A percentile compares a stretch with the other conserved stretches of the same genome.
Conservation (phyloP, 306 rosid species). For the Quercus wislizeni region DNA sequence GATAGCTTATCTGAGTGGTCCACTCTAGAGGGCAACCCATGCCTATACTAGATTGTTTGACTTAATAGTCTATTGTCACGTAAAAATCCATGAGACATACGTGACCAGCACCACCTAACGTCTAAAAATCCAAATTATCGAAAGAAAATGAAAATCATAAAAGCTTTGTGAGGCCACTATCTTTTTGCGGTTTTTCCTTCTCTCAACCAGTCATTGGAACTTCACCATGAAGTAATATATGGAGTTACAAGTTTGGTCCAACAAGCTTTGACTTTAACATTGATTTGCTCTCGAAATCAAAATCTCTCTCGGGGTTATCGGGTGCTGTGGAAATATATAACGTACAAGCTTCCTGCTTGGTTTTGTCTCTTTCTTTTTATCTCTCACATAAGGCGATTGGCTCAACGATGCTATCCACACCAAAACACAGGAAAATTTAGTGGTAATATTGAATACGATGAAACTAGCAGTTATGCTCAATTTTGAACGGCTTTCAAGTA, state of each 20-base stretch:
- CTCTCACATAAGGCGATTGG: conserved; percentile 37
- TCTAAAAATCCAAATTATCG: conserved; percentile 36
- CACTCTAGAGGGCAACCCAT: conserved; percentile 3
- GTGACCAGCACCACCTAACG: conserved; percentile 76
- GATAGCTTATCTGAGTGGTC: not conserved
- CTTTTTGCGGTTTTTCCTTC: conserved; percentile 19
- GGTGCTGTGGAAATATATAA: conserved; percentile 9
- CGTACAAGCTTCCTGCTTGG: conserved; percentile 12
- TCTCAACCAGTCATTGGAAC: conserved; percentile 34
- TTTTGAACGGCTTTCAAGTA: not conserved
- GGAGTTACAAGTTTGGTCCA: conserved; percentile 29
- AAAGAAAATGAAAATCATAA: conserved; percentile 32
- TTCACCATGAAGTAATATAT: conserved; percentile 15
- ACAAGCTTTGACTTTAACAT: conserved; percentile 31
- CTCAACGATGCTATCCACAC: conserved; percentile 33
- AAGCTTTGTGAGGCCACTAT: conserved; percentile 57
- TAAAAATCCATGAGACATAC: conserved; percentile 51
- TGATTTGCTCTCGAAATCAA: conserved; percentile 8
- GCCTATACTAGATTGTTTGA: conserved; percentile 26
- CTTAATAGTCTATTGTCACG: conserved; percentile 28
- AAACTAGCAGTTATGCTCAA: not conserved
- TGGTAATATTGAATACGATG: not conserved
- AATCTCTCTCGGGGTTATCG: conserved; percentile 51
- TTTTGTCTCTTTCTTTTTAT: conserved; percentile 31
- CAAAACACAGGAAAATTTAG: not conserved